These are phyloP conservation scores for Prunus yedoensis DNA, from an alignment of 331 rosid genomes.

Conservation along the genomic window DNA sequence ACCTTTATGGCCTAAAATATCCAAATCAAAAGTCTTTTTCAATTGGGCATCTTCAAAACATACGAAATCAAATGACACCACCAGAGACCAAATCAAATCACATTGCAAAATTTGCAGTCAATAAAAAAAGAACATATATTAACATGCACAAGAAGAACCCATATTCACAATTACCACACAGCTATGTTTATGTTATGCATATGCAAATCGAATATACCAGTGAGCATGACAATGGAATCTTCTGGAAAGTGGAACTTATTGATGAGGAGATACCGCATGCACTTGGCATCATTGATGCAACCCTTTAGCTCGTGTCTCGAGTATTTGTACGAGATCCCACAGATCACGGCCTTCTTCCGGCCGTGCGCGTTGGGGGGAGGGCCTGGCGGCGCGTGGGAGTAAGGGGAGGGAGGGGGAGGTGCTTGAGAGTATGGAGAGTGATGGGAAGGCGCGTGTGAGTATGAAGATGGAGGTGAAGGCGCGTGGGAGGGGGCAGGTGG, in stretches of 20 bases:
- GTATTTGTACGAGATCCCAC: conserved; percentile 75
- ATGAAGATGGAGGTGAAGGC: conserved; percentile 26
- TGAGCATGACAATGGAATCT: conserved; percentile 87
- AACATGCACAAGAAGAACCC: neutral
- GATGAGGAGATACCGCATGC: conserved; percentile 76
- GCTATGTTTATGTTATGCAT: neutral
- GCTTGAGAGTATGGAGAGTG: conserved; percentile 7
- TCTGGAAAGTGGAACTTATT: conserved; percentile 78
- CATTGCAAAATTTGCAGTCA: neutral
- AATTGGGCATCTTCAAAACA: neutral
- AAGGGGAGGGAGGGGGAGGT: conserved; percentile 43
- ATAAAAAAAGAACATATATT: neutral
- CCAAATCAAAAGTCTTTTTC: neutral
- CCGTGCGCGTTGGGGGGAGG: conserved; percentile 70
- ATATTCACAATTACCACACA: neutral
- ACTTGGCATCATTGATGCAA: conserved; percentile 89
- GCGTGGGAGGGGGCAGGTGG: conserved; percentile 28
- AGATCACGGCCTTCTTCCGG: conserved; percentile 83
- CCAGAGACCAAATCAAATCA: neutral
- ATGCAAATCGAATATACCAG: conserved; percentile 41
- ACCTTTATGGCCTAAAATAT: neutral
- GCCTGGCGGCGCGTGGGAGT: conserved; percentile 64
- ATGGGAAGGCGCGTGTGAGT: conserved; percentile 24
- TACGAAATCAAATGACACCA: neutral
- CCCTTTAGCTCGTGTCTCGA: conserved; percentile 94